A percentile compares a stretch with the other conserved stretches of the same genome.
Evolutionary conservation across 805 yeast species (phyloP).

Genomic region (Kodamaea neixiangensis): DNA sequence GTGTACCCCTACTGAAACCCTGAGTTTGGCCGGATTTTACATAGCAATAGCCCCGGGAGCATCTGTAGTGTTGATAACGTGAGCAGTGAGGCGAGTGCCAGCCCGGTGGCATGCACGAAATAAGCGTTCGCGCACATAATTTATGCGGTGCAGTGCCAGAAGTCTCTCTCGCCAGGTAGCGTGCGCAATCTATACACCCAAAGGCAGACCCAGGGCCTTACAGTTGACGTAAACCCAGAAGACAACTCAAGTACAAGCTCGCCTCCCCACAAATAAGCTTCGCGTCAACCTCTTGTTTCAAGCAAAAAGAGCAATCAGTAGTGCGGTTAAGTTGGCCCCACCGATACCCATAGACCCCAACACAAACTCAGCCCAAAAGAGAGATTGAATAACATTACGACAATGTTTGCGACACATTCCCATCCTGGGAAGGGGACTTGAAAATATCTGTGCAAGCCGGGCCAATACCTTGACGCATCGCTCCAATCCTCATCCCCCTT

Average conservation of each 20-base stretch:
- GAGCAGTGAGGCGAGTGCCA: background rate
- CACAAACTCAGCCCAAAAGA: background rate
- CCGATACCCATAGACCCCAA: background rate
- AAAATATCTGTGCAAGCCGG: background rate
- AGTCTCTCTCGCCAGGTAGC: too few relatives aligned
- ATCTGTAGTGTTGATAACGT: background rate
- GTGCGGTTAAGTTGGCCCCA: background rate
- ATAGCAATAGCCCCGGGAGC: background rate
- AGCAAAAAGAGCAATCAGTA: background rate
- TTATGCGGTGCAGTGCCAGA: background rate
- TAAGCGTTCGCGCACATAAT: background rate
- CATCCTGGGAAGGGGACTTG: background rate
- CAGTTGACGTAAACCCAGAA: too few relatives aligned
- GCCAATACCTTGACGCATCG: background rate
- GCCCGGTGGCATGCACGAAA: background rate
- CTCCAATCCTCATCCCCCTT: background rate
- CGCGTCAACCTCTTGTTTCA: background rate
- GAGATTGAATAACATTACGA: slow-evolving; percentile 4
- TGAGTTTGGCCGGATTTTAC: background rate
- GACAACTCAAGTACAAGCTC: background rate
- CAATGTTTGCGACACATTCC: background rate
- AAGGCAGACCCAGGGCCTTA: too few relatives aligned
- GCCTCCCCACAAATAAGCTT: background rate
- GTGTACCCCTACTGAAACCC: background rate
- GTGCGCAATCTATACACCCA: background rate